Evolutionary conservation across 2,329 filamentous ascomycete genomes (phyloP).

Genomic region (Phyllosticta capitalensis): DNA sequence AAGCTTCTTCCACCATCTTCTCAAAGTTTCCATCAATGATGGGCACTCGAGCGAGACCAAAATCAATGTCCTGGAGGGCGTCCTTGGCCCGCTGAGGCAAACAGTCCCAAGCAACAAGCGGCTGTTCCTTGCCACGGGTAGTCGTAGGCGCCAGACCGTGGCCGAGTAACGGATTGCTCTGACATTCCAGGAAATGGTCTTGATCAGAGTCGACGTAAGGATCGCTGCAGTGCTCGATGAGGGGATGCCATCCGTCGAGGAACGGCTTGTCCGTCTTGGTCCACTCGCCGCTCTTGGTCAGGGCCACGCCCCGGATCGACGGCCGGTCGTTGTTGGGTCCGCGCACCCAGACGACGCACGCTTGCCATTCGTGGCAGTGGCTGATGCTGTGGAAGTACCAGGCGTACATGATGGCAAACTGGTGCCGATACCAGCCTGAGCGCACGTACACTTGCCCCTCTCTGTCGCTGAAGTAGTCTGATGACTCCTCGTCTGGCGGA

Average conservation of each 20-base stretch:
- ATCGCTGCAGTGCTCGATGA: constrained; percentile 27
- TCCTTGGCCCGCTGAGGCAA: constrained; percentile 26
- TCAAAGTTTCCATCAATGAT: constrained; percentile 26
- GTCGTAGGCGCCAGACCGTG: not conserved
- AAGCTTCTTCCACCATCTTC: constrained; percentile 8
- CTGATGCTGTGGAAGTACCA: constrained; percentile 37
- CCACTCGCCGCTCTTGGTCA: constrained; percentile 31
- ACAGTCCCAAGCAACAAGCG: constrained; percentile 36
- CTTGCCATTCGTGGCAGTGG: constrained; percentile 36
- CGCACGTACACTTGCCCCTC: constrained; percentile 34
- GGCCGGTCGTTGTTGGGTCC: constrained; percentile 17
- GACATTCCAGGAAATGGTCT: constrained; percentile 25
- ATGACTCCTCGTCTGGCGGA: not conserved
- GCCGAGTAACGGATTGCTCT: constrained; percentile 22
- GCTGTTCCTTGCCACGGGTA: constrained; percentile 11
- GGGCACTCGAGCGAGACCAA: constrained; percentile 34
- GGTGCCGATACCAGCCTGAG: constrained; percentile 18
- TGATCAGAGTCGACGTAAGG: constrained; percentile 26
- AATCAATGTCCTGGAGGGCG: constrained; percentile 31
- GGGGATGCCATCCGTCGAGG: constrained; percentile 16
- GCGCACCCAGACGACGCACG: constrained; percentile 25
- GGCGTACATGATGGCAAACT: constrained; percentile 34
- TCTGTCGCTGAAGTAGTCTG: constrained; percentile 19
- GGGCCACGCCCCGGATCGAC: constrained; percentile 27
- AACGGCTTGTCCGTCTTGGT: constrained; percentile 16